These are phyloP conservation scores for Mercurialis annua DNA, from an alignment of 345 rosid species.

Conservation along the genomic window DNA sequence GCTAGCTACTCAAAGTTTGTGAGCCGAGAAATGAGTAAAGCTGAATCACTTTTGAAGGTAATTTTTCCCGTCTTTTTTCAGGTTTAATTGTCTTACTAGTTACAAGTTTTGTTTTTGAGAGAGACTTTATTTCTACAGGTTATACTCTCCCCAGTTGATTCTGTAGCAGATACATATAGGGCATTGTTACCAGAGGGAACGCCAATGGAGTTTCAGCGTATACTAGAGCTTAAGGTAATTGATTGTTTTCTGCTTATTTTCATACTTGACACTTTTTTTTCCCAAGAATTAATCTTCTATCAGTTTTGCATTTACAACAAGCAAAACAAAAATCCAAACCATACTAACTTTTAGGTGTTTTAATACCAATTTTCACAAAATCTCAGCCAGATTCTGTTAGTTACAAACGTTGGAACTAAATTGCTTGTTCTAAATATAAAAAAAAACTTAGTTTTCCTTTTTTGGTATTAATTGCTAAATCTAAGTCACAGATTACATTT, in stretches of 20 bases:
- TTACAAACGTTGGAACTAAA: background rate
- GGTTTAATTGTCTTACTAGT: conserved; percentile 5
- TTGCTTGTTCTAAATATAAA: conserved; percentile 2
- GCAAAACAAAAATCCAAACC: background rate
- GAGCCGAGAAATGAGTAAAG: conserved; percentile 99
- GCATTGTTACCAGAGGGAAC: conserved; percentile 98
- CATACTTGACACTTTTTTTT: background rate
- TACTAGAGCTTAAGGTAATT: conserved; percentile 85
- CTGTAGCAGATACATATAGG: conserved; percentile 93
- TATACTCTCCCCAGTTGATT: conserved; percentile 89
- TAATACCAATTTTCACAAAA: background rate
- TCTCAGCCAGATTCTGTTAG: background rate
- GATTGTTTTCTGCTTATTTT: background rate
- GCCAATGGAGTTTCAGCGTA: conserved; percentile 96
- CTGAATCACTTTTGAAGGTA: conserved; percentile 99
- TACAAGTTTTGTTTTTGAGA: background rate
- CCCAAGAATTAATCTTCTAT: background rate
- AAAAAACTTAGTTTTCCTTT: no score
- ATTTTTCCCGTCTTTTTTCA: conserved; percentile 12
- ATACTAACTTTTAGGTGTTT: background rate
- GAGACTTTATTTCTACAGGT: conserved; percentile 42
- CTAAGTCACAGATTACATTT: background rate
- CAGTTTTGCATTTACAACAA: background rate
- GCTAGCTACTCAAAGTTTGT: conserved; percentile 91
- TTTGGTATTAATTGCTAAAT: no score